Evolutionary conservation across 768 basidiomycete genomes (phyloP).

Genomic region (Leccinum pellstonianum): DNA sequence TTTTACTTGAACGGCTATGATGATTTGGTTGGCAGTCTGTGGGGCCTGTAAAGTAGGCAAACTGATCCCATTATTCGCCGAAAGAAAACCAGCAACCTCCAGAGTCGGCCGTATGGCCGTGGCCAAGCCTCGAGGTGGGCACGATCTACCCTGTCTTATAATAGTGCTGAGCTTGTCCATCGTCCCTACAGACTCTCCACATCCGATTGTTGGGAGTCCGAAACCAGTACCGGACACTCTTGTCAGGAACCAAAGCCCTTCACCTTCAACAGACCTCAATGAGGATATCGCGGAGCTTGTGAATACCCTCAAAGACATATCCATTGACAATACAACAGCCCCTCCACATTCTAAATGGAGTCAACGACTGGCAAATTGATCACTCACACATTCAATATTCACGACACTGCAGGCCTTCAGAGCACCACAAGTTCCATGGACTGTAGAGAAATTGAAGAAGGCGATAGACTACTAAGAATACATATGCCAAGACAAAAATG

Average conservation of each 20-base stretch:
- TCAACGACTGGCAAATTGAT: background rate
- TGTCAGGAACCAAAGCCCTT: background rate
- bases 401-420: background rate
- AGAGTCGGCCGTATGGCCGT: constrained; percentile 46
- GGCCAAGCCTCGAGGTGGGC: constrained; percentile 44
- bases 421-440: background rate
- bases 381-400: background rate
- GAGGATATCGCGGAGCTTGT: constrained; percentile 12
- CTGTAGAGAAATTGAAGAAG: background rate
- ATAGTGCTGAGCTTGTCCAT: background rate
- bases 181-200: constrained; percentile 18
- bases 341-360: background rate
- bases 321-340: constrained; percentile 3
- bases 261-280: background rate
- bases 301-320: constrained; percentile 11
- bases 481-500: constrained; percentile 6
- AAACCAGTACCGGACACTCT: background rate
- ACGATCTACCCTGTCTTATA: background rate
- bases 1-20: background rate
- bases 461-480: background rate
- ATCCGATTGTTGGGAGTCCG: background rate
- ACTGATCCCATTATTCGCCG: constrained; percentile 55
- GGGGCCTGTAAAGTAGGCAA: constrained; percentile 61
- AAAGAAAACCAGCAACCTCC: constrained; percentile 35
- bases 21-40: constrained; percentile 46